A percentile compares a stretch with the other conserved stretches of the same genome.
phyloP scores from a whole-genome alignment of 331 rosid genomes.

The Pyrus hybrid region DNA sequence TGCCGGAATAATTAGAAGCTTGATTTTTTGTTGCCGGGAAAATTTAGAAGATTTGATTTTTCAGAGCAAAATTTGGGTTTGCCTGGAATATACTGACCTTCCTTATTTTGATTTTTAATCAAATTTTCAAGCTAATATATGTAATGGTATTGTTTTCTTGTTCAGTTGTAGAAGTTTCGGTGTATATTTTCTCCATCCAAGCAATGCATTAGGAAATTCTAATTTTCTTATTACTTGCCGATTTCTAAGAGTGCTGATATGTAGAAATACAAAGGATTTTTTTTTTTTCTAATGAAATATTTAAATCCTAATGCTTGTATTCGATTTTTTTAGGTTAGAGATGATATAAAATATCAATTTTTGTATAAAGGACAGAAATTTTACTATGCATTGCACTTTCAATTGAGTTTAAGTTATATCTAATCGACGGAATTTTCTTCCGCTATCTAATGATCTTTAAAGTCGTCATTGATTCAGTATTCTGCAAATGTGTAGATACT shows the following conservation, averaged over 20 bases:
- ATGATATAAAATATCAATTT: neutral
- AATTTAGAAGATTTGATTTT: neutral
- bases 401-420: neutral
- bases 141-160: neutral
- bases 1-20: neutral
- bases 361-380: neutral
- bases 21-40: neutral
- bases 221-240: neutral
- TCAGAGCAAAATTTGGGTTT: neutral
- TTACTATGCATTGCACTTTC: neutral
- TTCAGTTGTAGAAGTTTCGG: neutral
- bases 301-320: neutral
- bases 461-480: constrained; percentile 6
- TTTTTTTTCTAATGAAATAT: neutral
- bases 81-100: neutral
- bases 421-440: neutral
- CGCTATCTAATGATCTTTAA: neutral
- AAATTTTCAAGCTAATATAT: neutral
- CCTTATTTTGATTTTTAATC: neutral
- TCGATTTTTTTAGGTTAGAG: neutral
- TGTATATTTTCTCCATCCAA: neutral
- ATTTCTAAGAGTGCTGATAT: neutral
- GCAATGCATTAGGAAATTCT: neutral
- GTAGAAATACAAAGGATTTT: neutral
- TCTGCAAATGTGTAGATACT: constrained; percentile 24